Evolutionary conservation across 2,329 filamentous ascomycete species (phyloP), one percentile per base, ranked within the genome.

Genomic region (Metarhizium robertsii): DNA sequence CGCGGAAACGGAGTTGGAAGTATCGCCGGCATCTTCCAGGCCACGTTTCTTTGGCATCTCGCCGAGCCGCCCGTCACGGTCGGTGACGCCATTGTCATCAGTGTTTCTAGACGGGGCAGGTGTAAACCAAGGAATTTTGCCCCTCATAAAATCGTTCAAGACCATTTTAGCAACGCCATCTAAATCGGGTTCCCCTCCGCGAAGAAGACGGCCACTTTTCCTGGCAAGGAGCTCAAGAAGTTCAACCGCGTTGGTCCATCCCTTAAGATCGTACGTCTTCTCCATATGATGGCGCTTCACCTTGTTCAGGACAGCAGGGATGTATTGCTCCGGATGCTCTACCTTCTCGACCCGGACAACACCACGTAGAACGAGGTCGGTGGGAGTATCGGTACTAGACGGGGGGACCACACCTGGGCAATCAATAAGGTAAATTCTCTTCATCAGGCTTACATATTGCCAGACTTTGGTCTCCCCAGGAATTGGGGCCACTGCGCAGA

Each of bases 131-230:
- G 94, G 94, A 30, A 97, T 89, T 73, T 92, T 96, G 55, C 94
- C 94, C 60, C 94, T 78, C 66, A 97, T 83, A 69, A 97, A 99
- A 67, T 99, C 94, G 65, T 96, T 97, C 57, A 99, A 75, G 1
- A 99, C 88, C 84, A 96, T 96, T 72, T 96, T 96, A 1, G 94
- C 94, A 50, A 96, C 91, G 64, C 92, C 91, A 64, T 97, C 92
- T 55, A 96, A 75, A 69, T 99, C 94, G 4, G 92, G 88, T 69
- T 97, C 94, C n/a, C 92, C 94, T 56, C 90, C 92, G 68, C 90
- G 91, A 16, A 97, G 75, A 20, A 99, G 74, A 62, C 92, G 81
- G 16, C 94, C 94, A 56, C 85, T 85, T 70, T 96, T 97, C 56
- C 92, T 79, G 8, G 92, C 92, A 2, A 99, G 77, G 32, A 90